Evolutionary conservation across 2,329 filamentous ascomycete species (phyloP).

Genomic region (Chaetomium sp.): DNA sequence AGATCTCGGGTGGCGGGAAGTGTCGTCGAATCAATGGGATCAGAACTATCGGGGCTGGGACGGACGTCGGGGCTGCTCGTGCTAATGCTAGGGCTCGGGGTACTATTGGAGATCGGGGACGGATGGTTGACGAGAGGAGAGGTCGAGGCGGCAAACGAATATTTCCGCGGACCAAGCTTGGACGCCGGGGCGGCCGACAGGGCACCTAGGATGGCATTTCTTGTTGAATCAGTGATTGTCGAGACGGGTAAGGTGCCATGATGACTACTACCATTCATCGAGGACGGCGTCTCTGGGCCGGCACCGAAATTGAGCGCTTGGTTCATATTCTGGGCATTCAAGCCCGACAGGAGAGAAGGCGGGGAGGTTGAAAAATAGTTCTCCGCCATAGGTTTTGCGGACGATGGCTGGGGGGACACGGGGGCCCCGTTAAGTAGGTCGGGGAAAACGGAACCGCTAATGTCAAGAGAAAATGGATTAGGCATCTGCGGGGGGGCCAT

Average conservation of each 20-base stretch:
- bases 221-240: constrained; percentile 59
- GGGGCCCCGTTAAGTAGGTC: constrained; percentile 67
- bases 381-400: constrained; percentile 65
- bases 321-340: constrained; percentile 55
- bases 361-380: constrained; percentile 74
- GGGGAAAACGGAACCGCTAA: constrained; percentile 66
- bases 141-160: constrained; percentile 52
- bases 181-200: constrained; percentile 47
- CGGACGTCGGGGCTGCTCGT: neutral
- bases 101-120: constrained; percentile 29
- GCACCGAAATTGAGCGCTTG: constrained; percentile 57
- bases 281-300: constrained; percentile 67
- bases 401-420: constrained; percentile 68
- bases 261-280: constrained; percentile 59
- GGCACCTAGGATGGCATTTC: constrained; percentile 54
- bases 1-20: constrained; percentile 80
- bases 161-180: constrained; percentile 54
- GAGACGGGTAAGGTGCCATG: constrained; percentile 52
- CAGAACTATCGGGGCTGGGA: constrained; percentile 36
- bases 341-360: constrained; percentile 63
- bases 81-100: neutral
- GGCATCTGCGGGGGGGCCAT: constrained; percentile 63
- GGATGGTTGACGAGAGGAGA: constrained; percentile 50
- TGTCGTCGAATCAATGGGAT: constrained; percentile 40
- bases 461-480: constrained; percentile 67